A percentile compares a stretch with the other conserved stretches of the same genome.
phyloP scores from a whole-genome alignment of 495 filamentous ascomycete species.

The Cercophora sp. region DNA sequence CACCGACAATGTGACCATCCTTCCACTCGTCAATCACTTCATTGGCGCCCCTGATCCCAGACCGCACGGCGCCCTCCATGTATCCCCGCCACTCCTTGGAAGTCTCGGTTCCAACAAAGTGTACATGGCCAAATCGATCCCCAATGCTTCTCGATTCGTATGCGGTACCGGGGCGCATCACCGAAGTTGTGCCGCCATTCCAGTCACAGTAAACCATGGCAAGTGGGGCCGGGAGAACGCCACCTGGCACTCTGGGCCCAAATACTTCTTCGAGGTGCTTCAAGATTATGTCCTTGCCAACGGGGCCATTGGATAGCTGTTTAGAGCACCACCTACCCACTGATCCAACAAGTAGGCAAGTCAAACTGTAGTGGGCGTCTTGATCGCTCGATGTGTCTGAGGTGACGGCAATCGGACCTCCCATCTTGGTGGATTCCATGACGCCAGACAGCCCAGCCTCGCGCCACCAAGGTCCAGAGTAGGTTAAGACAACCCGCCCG shows the following conservation, averaged over 20 bases:
- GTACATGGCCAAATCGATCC: conserved; percentile 32
- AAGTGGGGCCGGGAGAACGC: background rate
- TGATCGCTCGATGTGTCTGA: conserved; percentile 37
- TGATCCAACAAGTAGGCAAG: conserved; percentile 36
- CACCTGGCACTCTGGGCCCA: background rate
- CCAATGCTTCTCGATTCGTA: conserved; percentile 23
- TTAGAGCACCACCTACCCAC: background rate
- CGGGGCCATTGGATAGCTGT: too few relatives aligned
- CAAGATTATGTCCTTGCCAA: background rate
- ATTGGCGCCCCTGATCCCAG: conserved; percentile 33
- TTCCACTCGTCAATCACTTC: conserved; percentile 27
- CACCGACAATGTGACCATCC: background rate
- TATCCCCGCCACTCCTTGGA: conserved; percentile 43
- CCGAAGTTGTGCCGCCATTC: background rate
- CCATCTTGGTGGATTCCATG: conserved; percentile 25
- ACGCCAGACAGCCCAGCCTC: conserved; percentile 29
- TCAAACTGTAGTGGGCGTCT: conserved; percentile 36
- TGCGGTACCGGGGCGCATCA: conserved; percentile 4
- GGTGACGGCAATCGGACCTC: conserved; percentile 34
- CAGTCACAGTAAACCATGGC: background rate
- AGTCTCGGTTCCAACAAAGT: conserved; percentile 49
- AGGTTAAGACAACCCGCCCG: conserved; percentile 37
- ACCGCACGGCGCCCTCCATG: conserved; percentile 47
- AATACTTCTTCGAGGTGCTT: conserved; percentile 9
- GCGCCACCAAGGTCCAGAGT: conserved; percentile 39